phyloP scores from a whole-genome alignment of 768 basidiomycete species.

The Mycena venus region DNA sequence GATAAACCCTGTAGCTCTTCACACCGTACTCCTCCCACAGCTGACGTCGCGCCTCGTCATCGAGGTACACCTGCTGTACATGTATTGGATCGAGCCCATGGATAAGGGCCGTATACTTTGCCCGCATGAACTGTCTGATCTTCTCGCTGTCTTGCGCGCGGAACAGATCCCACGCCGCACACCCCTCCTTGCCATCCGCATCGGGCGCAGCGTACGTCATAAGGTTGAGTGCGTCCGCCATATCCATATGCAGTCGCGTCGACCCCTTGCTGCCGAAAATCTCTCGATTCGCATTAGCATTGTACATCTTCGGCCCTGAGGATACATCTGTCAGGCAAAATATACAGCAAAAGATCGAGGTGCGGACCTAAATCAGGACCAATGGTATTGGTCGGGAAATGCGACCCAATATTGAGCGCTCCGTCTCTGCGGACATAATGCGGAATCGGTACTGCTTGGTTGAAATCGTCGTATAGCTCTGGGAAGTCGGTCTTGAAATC shows the following conservation, averaged over 20 bases:
- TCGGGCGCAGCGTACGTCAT: conserved; percentile 80
- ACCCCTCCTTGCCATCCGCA: conserved; percentile 75
- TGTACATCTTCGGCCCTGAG: conserved; percentile 95
- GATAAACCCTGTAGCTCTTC: conserved; percentile 86
- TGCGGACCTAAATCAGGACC: conserved; percentile 81
- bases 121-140: conserved; percentile 80
- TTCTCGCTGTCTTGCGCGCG: conserved; percentile 84
- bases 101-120: conserved; percentile 69
- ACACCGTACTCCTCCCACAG: conserved; percentile 79
- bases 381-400: conserved; percentile 85
- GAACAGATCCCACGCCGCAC: conserved; percentile 94
- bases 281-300: conserved; percentile 81
- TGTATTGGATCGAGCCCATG: conserved; percentile 91
- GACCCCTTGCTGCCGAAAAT: conserved; percentile 80
- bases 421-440: conserved; percentile 94
- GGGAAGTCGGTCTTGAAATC: conserved; percentile 91
- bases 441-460: conserved; percentile 85
- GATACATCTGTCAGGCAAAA: conserved; percentile 27
- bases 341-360: background rate
- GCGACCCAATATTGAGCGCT: conserved; percentile 87
- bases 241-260: conserved; percentile 93
- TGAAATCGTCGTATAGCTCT: conserved; percentile 89
- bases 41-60: conserved; percentile 74
- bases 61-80: conserved; percentile 89
- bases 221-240: conserved; percentile 94